Evolutionary conservation across 306 rosid genomes (phyloP), one percentile per base, ranked within the genome.

Genomic region (Citrullus mucosospermus): DNA sequence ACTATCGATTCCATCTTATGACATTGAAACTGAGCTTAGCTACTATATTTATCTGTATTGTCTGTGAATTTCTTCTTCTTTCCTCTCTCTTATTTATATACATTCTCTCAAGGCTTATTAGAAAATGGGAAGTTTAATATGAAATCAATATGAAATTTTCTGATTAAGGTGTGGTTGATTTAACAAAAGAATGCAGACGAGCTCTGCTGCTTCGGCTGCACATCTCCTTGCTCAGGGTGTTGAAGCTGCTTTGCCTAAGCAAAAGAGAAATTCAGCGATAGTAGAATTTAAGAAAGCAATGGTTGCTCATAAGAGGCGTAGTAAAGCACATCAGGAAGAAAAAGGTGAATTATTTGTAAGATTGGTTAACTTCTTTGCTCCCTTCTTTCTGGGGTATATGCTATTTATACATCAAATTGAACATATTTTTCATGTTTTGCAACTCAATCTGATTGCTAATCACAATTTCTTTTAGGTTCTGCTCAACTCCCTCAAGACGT

Each of bases 221-320:
- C 95, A 89, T 83, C 80, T 84, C 14, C 95, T 94, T 56, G 74
- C 87, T 77, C 96, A 87, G 74, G 88, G 90, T 63, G 96, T 83
- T 30, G 92, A 92, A 81, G 92, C 86, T 78, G 72, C 85, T 4
- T 79, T 92, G 61, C 98, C 97, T 6, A 92, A 89, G 83, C 96
- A 91, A 76, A 94, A 92, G 85, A 90, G 78, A 85, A 89, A 85
- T 81, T 75, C 84, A 75, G 96, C 92, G 53, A 78, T 86, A 30
- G 83, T 83, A 36, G 97, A 92, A 84, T 94, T 84, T 81, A 94
- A 89, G 85, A 89, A 86, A 16, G 91, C 97, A 32, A 94, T 92
- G 85, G 86, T 94, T 75, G 87, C 90, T 86, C 89, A 88, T 57
- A 94, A 88, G 85, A 89, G 97, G 78, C 87, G 89, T 51, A 16